Evolutionary conservation across 2,329 filamentous ascomycete species (phyloP).

Genomic region (Cordyceps cicadae): DNA sequence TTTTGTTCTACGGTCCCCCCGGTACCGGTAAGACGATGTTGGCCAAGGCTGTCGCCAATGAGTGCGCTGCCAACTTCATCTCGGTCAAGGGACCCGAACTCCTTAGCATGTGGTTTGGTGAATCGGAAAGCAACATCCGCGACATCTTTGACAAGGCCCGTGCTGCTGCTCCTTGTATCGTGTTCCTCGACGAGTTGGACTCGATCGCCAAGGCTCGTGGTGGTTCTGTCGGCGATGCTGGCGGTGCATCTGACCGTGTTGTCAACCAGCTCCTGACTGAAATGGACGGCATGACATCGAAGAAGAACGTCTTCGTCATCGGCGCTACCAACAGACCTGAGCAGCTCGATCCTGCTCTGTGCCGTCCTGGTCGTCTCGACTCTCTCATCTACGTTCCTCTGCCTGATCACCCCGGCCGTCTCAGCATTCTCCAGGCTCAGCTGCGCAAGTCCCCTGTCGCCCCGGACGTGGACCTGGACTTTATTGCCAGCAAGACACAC

Average conservation of each 20-base stretch:
- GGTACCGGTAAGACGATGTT: conserved; percentile 99
- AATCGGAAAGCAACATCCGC: conserved; percentile 99
- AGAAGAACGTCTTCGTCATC: conserved; percentile 99
- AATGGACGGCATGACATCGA: conserved; percentile 99
- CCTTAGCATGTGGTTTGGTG: conserved; percentile 99
- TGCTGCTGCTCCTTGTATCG: conserved; percentile 93
- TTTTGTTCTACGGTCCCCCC: conserved; percentile 95
- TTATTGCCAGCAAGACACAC: conserved; percentile 94
- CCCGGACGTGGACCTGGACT: conserved; percentile 75
- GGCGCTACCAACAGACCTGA: conserved; percentile 98
- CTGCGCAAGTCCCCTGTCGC: conserved; percentile 96
- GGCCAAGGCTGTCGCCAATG: conserved; percentile 98
- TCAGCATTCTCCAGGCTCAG: conserved; percentile 86
- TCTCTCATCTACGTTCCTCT: conserved; percentile 97
- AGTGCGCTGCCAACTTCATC: conserved; percentile 99
- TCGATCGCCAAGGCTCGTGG: conserved; percentile 99
- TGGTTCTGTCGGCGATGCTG: conserved; percentile 89
- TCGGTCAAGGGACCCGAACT: conserved; percentile 98
- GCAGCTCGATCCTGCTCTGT: conserved; percentile 95
- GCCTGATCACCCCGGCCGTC: conserved; percentile 83
- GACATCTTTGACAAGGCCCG: conserved; percentile 99
- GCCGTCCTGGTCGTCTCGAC: conserved; percentile 96
- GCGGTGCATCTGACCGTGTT: conserved; percentile 97
- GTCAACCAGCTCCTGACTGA: conserved; percentile 99
- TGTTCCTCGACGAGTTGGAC: conserved; percentile 97